phyloP scores from a whole-genome alignment of 2,329 filamentous ascomycete genomes.

The Penicillium polonicum region DNA sequence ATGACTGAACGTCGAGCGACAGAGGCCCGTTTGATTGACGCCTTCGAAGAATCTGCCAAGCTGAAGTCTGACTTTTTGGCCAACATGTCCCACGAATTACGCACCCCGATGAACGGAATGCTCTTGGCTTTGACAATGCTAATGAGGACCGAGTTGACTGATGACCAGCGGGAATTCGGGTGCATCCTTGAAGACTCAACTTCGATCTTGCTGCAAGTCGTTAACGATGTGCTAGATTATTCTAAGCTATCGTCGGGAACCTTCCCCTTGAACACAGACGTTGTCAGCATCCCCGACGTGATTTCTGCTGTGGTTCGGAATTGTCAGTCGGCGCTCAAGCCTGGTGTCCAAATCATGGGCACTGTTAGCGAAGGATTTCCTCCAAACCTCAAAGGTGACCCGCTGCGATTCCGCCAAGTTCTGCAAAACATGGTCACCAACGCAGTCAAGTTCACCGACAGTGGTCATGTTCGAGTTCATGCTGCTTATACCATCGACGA shows the following conservation, averaged over 20 bases:
- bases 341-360: constrained; percentile 48
- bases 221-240: constrained; percentile 67
- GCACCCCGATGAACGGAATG: constrained; percentile 65
- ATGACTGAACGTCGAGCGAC: constrained; percentile 56
- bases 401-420: constrained; percentile 60
- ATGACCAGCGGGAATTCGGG: constrained; percentile 57
- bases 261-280: constrained; percentile 56
- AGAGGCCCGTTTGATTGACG: constrained; percentile 55
- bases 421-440: constrained; percentile 63
- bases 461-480: constrained; percentile 52
- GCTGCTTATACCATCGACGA: constrained; percentile 45
- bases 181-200: constrained; percentile 61
- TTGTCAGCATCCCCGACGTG: constrained; percentile 49
- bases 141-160: constrained; percentile 53
- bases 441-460: constrained; percentile 62
- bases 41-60: constrained; percentile 62
- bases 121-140: constrained; percentile 59
- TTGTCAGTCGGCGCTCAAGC: constrained; percentile 48
- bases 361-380: constrained; percentile 50
- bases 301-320: constrained; percentile 53
- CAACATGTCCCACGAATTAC: constrained; percentile 65
- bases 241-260: constrained; percentile 62
- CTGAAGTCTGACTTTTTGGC: constrained; percentile 62
- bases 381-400: constrained; percentile 54
- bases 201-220: constrained; percentile 58